These are phyloP conservation scores for Epichloe amarillans DNA, from an alignment of 2,329 filamentous ascomycete species.

Conservation along the genomic window DNA sequence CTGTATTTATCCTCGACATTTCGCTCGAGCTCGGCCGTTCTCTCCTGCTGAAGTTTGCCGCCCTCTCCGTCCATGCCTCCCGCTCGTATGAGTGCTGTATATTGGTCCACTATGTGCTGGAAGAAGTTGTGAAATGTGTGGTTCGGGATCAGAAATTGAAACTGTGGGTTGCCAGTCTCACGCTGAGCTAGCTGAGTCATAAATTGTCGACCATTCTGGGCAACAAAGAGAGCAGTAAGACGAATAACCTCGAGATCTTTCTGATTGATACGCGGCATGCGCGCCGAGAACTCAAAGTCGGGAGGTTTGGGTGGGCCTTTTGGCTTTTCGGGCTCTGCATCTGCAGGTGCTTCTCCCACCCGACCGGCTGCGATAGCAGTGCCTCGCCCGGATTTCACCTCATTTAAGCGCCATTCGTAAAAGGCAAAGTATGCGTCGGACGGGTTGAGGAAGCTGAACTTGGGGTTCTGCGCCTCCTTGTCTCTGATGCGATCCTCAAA, in stretches of 20 bases:
- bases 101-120: conserved; percentile 83
- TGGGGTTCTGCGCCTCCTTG: conserved; percentile 73
- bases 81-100: conserved; percentile 62
- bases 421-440: conserved; percentile 77
- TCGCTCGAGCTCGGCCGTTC: conserved; percentile 57
- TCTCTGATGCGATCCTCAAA: conserved; percentile 79
- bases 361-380: conserved; percentile 66
- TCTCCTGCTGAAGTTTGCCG: conserved; percentile 57
- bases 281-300: conserved; percentile 84
- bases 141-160: conserved; percentile 88
- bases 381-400: conserved; percentile 74
- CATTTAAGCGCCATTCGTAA: conserved; percentile 80
- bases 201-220: conserved; percentile 83
- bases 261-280: conserved; percentile 94
- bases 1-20: conserved; percentile 71
- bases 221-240: conserved; percentile 80
- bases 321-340: conserved; percentile 45
- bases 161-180: conserved; percentile 83
- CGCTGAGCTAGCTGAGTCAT: conserved; percentile 82
- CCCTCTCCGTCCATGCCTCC: conserved; percentile 52
- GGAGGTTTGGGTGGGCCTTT: conserved; percentile 74
- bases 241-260: conserved; percentile 68
- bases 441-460: conserved; percentile 74
- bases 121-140: conserved; percentile 97
- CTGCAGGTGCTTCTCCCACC: conserved; percentile 44